These are phyloP conservation scores for Trichocladium uniseriatum DNA, from an alignment of 495 filamentous ascomycete genomes.

Conservation along the genomic window DNA sequence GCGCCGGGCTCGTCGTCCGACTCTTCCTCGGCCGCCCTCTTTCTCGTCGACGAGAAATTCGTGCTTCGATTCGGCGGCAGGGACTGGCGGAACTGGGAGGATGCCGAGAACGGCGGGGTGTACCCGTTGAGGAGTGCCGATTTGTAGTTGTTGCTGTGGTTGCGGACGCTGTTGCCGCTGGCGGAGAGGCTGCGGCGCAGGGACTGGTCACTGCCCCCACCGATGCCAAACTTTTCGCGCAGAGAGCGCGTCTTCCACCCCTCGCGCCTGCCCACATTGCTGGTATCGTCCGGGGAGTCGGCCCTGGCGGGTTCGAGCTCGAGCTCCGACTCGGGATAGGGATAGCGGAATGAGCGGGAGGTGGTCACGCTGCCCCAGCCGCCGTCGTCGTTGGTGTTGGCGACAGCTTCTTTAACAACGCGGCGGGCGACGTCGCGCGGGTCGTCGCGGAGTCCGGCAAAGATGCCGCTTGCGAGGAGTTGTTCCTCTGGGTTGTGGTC, in stretches of 20 bases:
- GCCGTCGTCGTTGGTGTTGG: slow-evolving; percentile 3
- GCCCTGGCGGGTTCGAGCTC: slow-evolving; percentile 9
- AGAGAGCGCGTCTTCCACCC: slow-evolving; percentile 25
- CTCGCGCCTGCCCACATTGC: slow-evolving; percentile 14
- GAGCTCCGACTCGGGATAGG: slow-evolving; percentile 16
- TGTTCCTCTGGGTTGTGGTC: slow-evolving; percentile 26
- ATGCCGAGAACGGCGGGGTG: too few species aligned
- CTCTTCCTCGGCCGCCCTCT: slow-evolving; percentile 15
- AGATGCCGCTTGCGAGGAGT: slow-evolving; percentile 36
- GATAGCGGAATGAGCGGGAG: slow-evolving; percentile 4
- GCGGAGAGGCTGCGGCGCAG: slow-evolving; percentile 19
- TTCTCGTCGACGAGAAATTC: not conserved
- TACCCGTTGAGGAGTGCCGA: too few species aligned
- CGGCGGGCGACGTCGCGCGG: slow-evolving; percentile 23
- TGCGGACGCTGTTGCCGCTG: slow-evolving; percentile 3
- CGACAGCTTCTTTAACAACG: slow-evolving; percentile 14
- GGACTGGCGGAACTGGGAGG: slow-evolving; percentile 17
- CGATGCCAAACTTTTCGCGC: slow-evolving; percentile 25
- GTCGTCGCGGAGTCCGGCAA: slow-evolving; percentile 30
- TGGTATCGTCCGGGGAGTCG: not conserved
- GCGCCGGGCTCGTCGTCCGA: slow-evolving; percentile 12
- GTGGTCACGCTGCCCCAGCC: not conserved
- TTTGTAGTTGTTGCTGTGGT: too few species aligned
- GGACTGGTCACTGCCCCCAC: slow-evolving; percentile 1
- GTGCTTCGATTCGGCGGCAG: slow-evolving; percentile 1